Evolutionary conservation across 805 yeast species (phyloP).

Genomic region (Kregervanrija fluxuum): DNA sequence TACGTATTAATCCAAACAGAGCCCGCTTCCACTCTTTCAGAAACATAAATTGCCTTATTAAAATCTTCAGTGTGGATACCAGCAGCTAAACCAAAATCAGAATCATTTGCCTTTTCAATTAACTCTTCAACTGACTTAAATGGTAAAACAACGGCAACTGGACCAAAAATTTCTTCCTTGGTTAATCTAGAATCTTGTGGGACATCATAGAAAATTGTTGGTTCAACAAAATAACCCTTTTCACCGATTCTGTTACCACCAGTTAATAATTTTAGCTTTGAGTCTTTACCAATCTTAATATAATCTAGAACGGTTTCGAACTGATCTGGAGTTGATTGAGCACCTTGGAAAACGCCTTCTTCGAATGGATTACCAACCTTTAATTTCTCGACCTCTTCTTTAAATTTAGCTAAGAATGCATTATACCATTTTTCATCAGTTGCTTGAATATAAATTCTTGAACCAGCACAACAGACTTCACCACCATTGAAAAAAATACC

Average conservation of each 20-base stretch:
- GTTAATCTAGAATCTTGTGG: constrained; percentile 55
- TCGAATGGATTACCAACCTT: constrained; percentile 76
- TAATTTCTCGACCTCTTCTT: constrained; percentile 47
- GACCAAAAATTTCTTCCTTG: constrained; percentile 74
- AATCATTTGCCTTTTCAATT: constrained; percentile 57
- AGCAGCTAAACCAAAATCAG: constrained; percentile 75
- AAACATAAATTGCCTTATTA: constrained; percentile 54
- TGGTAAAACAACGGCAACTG: constrained; percentile 65
- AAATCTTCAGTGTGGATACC: constrained; percentile 66
- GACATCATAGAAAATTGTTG: constrained; percentile 69
- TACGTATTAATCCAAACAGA: constrained; percentile 77
- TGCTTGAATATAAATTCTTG: constrained; percentile 71
- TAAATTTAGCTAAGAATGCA: constrained; percentile 49
- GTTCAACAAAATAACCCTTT: constrained; percentile 67
- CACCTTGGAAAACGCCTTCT: constrained; percentile 63
- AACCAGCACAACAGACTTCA: constrained; percentile 79
- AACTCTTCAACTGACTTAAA: constrained; percentile 64
- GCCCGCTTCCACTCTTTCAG: constrained; percentile 65
- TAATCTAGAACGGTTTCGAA: constrained; percentile 61
- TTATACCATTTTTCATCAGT: constrained; percentile 47
- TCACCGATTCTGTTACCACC: constrained; percentile 64
- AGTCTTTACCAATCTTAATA: constrained; percentile 58
- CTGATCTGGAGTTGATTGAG: constrained; percentile 67
- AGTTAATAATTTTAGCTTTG: constrained; percentile 59
- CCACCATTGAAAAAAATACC: constrained; percentile 79